A percentile compares a stretch with the other conserved stretches of the same genome.
phyloP scores from a whole-genome alignment of 148 eudicot genomes.

The Rhododendron williamsianum region DNA sequence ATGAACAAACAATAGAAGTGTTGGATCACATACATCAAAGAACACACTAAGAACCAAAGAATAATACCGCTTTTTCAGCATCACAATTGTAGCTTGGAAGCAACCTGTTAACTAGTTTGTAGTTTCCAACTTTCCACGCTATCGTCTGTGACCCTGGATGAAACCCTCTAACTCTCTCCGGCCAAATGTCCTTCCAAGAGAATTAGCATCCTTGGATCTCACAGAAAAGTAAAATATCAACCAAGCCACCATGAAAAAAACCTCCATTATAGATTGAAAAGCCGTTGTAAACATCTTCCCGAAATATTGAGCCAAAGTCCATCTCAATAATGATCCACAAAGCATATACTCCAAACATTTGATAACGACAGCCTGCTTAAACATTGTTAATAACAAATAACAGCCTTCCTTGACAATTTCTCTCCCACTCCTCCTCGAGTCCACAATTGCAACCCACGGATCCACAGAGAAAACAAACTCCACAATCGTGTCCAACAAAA shows the following conservation, averaged over 20 bases:
- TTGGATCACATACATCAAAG: slow-evolving; percentile 26
- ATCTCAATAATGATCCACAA: slow-evolving; percentile 60
- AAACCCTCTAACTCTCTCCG: slow-evolving; percentile 70
- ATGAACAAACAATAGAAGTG: slow-evolving; percentile 24
- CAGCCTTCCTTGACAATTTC: slow-evolving; percentile 57
- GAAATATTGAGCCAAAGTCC: slow-evolving; percentile 43
- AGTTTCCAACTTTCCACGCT: not conserved
- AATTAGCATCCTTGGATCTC: slow-evolving; percentile 54
- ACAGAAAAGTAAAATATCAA: slow-evolving; percentile 67
- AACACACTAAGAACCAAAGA: slow-evolving; percentile 24
- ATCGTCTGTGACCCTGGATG: slow-evolving; percentile 51
- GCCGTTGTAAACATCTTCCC: slow-evolving; percentile 48
- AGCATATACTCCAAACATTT: slow-evolving; percentile 70
- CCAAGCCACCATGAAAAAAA: slow-evolving; percentile 90
- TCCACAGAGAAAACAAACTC: not conserved
- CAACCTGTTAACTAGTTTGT: slow-evolving; percentile 16
- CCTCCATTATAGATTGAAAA: slow-evolving; percentile 65
- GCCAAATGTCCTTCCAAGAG: slow-evolving; percentile 72
- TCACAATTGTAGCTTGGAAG: slow-evolving; percentile 9
- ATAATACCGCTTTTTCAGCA: slow-evolving; percentile 21
- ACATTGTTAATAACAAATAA: slow-evolving; percentile 51
- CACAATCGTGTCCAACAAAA: slow-evolving; percentile 44
- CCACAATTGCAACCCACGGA: slow-evolving; percentile 30
- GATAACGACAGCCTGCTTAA: slow-evolving; percentile 48
- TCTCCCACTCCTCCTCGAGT: slow-evolving; percentile 53